Evolutionary conservation across 345 rosid species (phyloP), one percentile per base, ranked within the genome.

Genomic region (Pelargonium nanum): DNA sequence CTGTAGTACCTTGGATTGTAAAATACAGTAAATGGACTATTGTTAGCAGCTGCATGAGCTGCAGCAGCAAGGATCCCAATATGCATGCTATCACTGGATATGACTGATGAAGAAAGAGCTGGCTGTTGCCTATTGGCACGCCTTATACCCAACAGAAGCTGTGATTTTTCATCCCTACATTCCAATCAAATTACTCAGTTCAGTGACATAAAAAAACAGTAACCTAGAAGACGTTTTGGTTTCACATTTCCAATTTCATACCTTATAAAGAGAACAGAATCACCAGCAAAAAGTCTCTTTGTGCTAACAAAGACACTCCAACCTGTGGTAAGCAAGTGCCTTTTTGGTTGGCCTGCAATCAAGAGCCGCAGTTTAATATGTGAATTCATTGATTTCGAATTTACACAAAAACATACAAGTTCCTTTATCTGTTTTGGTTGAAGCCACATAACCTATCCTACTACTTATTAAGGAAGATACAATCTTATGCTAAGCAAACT

Each of bases 41-140:
- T 81, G 62, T 93, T 93, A 24, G 96, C 90, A 32, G 92, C 95
- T 12, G 99, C 99, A 78, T 93, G 99, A 76, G 99, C 97, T 25
- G 97, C 99, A 59, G 97, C 99, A 58, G 97, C 99, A 68, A 93
- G 99, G 69, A 93, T 83, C 58, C 99, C 99, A 13, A 93, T 93
- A 62, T 93, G 99, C 99, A 93, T 93, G 75, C 99, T 93, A 59
- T 93, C 99, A 57, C 99, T 93, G 45, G 97, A 87, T 75, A 93
- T 81, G 61, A 93, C 94, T 30, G 97, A 93, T 5, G 99, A 93
- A 30, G 99, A 85, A 40, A 93, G 87, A 21, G 98, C 83, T 21
- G 96, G 81, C 56, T 91, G 98, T 77, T 85, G 97, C 65, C 94
- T 80, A 72, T 85, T 87, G 24, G 99, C 96, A 50, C 75, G 91